Evolutionary conservation across 306 rosid species (phyloP).

Genomic region (Ziziphus jujuba): DNA sequence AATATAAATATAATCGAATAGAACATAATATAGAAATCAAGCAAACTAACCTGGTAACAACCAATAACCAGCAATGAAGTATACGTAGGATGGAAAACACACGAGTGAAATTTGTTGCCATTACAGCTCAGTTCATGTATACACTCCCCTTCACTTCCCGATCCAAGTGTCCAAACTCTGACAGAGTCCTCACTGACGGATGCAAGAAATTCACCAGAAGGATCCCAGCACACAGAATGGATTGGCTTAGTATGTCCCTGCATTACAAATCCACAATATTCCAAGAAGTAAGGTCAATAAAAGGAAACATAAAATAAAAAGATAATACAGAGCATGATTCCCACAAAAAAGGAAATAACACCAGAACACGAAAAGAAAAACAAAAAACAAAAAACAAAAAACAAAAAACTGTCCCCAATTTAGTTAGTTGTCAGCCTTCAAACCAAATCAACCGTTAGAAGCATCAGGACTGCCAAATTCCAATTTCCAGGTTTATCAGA

Average conservation of each 20-base stretch:
- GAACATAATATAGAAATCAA: not conserved
- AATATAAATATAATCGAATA: no score
- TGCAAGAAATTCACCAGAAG: slow-evolving; percentile 88
- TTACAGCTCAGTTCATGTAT: slow-evolving; percentile 87
- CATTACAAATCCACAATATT: slow-evolving; percentile 28
- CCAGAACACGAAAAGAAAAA: no score
- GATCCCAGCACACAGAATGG: slow-evolving; percentile 86
- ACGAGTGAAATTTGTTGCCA: slow-evolving; percentile 80
- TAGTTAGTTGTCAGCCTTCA: no score
- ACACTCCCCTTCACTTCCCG: slow-evolving; percentile 80
- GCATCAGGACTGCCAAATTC: no score
- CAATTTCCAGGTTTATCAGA: no score
- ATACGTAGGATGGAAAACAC: slow-evolving; percentile 88
- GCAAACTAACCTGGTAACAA: slow-evolving; percentile 81
- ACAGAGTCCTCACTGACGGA: slow-evolving; percentile 97
- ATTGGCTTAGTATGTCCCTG: slow-evolving; percentile 82
- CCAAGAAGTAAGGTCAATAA: slow-evolving; percentile 2
- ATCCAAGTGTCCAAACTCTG: slow-evolving; percentile 81
- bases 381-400: no score
- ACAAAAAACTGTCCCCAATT: no score
- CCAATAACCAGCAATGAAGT: slow-evolving; percentile 89
- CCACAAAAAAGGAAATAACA: no score
- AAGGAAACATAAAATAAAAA: not conserved
- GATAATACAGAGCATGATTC: no score
- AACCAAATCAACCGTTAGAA: no score